Evolutionary conservation across 2,329 filamentous ascomycete genomes (phyloP).

Genomic region (Aspergillus quadrilineatus): DNA sequence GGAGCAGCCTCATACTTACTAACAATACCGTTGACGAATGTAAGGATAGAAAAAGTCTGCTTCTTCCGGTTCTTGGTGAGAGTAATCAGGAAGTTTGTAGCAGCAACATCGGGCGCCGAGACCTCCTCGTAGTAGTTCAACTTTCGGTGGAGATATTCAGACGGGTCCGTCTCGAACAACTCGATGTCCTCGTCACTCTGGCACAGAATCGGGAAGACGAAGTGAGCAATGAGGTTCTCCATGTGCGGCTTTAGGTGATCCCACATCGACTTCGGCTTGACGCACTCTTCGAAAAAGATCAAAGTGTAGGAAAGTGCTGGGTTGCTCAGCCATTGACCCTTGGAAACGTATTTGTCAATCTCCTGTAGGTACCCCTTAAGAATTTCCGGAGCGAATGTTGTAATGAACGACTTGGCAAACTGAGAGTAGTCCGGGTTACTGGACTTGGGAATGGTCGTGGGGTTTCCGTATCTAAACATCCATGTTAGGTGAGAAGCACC

Average conservation of each 20-base stretch:
- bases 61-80: conserved; percentile 92
- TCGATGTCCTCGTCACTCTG: conserved; percentile 89
- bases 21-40: conserved; percentile 92
- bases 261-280: conserved; percentile 98
- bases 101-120: conserved; percentile 89
- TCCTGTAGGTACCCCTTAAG: conserved; percentile 91
- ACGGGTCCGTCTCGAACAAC: conserved; percentile 89
- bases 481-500: conserved; percentile 10
- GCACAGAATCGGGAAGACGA: conserved; percentile 93
- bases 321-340: conserved; percentile 91
- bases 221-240: conserved; percentile 87
- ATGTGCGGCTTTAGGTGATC: conserved; percentile 88
- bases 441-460: conserved; percentile 67
- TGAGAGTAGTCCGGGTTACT: conserved; percentile 74
- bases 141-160: conserved; percentile 95
- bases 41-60: conserved; percentile 90
- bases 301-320: conserved; percentile 90
- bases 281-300: conserved; percentile 93
- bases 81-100: conserved; percentile 93
- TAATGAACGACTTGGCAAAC: conserved; percentile 88
- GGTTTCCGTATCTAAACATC: conserved; percentile 79
- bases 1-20: conserved; percentile 84
- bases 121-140: conserved; percentile 98
- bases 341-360: conserved; percentile 96
- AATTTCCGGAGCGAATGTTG: conserved; percentile 91